Percentiles rank a stretch among this genome's conserved stretches.
Evolutionary conservation across 2,329 filamentous ascomycete species (phyloP).

Genomic region (Lizonia empirigonia): DNA sequence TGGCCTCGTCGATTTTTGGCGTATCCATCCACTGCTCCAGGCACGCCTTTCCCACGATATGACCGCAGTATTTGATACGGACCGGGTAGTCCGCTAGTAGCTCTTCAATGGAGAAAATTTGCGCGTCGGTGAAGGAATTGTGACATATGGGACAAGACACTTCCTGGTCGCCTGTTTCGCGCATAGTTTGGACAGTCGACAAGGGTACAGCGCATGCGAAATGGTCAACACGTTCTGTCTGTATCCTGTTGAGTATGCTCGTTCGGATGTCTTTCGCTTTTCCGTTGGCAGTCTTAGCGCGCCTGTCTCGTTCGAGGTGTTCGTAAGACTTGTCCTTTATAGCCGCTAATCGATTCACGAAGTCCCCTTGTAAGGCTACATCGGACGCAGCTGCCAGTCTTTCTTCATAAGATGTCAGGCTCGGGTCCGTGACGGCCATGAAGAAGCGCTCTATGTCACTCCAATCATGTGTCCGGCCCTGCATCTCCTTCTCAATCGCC

Average conservation of each 20-base stretch:
- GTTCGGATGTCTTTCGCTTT: conserved; percentile 5
- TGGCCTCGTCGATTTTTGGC: conserved; percentile 26
- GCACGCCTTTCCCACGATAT: conserved; percentile 31
- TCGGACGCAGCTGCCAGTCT: conserved; percentile 18
- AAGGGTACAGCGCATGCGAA: conserved; percentile 32
- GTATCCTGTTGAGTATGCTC: conserved; percentile 5
- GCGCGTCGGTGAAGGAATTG: conserved; percentile 23
- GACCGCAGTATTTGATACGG: conserved; percentile 35
- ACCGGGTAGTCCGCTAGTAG: conserved; percentile 31
- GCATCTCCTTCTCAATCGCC: conserved; percentile 21
- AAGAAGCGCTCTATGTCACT: conserved; percentile 25
- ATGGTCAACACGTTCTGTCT: conserved; percentile 16
- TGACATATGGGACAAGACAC: conserved; percentile 27
- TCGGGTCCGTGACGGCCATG: conserved; percentile 24
- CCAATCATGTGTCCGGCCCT: conserved; percentile 1
- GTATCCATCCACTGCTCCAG: conserved; percentile 33
- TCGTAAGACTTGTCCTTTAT: conserved; percentile 2
- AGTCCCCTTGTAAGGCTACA: conserved; percentile 21
- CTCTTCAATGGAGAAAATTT: conserved; percentile 13
- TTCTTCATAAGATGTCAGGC: conserved; percentile 3
- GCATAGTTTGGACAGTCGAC: conserved; percentile 1
- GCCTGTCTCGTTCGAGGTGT: conserved; percentile 3
- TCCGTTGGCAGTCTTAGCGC: neutral
- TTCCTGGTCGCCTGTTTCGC: conserved; percentile 12
- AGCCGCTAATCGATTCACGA: conserved; percentile 10